phyloP scores from a whole-genome alignment of 1,139 yeast species.

The Zygoascus sp. region DNA sequence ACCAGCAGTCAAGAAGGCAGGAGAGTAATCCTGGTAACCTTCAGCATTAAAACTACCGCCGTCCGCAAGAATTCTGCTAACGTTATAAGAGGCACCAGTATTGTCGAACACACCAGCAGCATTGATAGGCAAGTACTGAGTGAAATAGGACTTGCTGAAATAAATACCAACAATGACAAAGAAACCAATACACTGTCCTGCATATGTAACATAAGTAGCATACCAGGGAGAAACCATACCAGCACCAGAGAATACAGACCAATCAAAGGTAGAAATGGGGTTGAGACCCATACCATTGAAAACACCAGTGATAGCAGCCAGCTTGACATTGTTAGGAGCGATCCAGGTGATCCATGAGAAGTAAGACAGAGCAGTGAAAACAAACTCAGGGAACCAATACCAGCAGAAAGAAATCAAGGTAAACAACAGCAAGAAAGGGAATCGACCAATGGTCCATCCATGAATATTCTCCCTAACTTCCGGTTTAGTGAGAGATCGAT shows the following conservation, averaged over 20 bases:
- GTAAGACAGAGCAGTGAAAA: constrained; percentile 47
- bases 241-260: constrained; percentile 40
- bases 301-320: constrained; percentile 56
- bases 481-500: constrained; percentile 46
- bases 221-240: constrained; percentile 43
- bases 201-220: constrained; percentile 40
- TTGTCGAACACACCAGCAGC: constrained; percentile 45
- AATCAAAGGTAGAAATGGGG: constrained; percentile 52
- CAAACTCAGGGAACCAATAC: constrained; percentile 54
- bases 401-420: constrained; percentile 43
- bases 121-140: constrained; percentile 52
- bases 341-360: constrained; percentile 67
- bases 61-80: constrained; percentile 40
- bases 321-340: constrained; percentile 48
- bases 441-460: constrained; percentile 49
- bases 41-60: constrained; percentile 30
- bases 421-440: constrained; percentile 41
- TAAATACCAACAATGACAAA: constrained; percentile 41
- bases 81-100: constrained; percentile 43
- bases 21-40: constrained; percentile 37
- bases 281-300: constrained; percentile 56
- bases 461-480: constrained; percentile 42
- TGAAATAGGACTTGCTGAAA: constrained; percentile 50
- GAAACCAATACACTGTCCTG: constrained; percentile 42
- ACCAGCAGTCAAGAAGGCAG: constrained; percentile 44